These are phyloP conservation scores for Trametes versicolor DNA, from an alignment of 1,284 basidiomycete species.

Conservation along the genomic window DNA sequence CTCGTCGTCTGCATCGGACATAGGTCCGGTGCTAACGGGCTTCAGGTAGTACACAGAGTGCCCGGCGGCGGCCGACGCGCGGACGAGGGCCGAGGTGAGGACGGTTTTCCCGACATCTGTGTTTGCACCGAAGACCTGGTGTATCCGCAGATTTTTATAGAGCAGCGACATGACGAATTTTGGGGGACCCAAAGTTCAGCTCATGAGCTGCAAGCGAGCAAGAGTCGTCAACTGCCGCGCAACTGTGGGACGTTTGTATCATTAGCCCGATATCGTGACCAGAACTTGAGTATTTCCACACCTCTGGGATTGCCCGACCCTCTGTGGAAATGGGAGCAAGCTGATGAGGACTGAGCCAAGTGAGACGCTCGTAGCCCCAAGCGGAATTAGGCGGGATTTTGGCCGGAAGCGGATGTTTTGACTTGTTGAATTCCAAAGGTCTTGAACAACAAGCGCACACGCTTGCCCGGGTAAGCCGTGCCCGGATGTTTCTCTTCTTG, in stretches of 20 bases:
- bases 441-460: conserved; percentile 3
- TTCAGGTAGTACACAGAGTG: conserved; percentile 85
- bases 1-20: conserved; percentile 86
- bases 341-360: not conserved
- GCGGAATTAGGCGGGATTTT: not conserved
- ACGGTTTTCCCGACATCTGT: conserved; percentile 95
- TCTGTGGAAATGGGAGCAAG: not conserved
- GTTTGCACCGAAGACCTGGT: conserved; percentile 92
- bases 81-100: conserved; percentile 83
- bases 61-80: conserved; percentile 69
- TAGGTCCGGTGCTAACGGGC: conserved; percentile 89
- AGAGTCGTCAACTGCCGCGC: not conserved
- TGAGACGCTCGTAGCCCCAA: conserved; percentile 17
- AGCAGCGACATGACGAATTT: conserved; percentile 56
- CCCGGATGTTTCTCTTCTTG: not conserved
- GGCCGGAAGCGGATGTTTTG: conserved; percentile 18
- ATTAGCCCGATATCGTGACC: not conserved
- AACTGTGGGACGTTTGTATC: not conserved
- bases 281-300: not conserved
- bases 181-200: not conserved
- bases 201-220: not conserved
- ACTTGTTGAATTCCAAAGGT: conserved; percentile 15
- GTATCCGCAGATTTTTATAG: conserved; percentile 82
- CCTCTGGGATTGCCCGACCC: not conserved
- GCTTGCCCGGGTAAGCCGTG: not conserved